These are phyloP conservation scores for Quercus tomentella DNA, from an alignment of 331 rosid genomes.

Conservation along the genomic window DNA sequence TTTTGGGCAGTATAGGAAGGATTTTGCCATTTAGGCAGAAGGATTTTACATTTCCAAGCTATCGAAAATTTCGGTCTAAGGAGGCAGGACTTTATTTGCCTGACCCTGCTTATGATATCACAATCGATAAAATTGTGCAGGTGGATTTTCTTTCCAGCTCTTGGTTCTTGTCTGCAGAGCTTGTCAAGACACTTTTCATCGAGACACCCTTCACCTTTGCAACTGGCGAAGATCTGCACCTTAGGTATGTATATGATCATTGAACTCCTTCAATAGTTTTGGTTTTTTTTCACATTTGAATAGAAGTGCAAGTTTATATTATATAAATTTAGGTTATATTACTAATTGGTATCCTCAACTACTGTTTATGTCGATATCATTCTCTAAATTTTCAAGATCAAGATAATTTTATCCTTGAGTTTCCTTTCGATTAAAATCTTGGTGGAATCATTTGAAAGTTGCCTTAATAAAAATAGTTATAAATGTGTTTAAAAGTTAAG, in stretches of 20 bases:
- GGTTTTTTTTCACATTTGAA: neutral
- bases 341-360: too few species aligned
- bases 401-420: too few species aligned
- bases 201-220: slow-evolving; percentile 92
- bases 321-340: too few species aligned
- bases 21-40: slow-evolving; percentile 90
- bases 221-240: slow-evolving; percentile 97
- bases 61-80: slow-evolving; percentile 83
- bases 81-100: slow-evolving; percentile 97
- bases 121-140: slow-evolving; percentile 82
- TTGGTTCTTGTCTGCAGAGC: slow-evolving; percentile 91
- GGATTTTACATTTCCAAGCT: slow-evolving; percentile 91
- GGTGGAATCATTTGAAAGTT: too few species aligned
- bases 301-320: too few species aligned
- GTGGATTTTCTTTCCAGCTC: slow-evolving; percentile 97
- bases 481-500: too few species aligned
- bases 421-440: too few species aligned
- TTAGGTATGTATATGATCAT: slow-evolving; percentile 48
- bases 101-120: slow-evolving; percentile 94
- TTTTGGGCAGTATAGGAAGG: slow-evolving; percentile 93
- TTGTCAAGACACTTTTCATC: slow-evolving; percentile 77
- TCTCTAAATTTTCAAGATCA: too few species aligned
- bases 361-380: too few species aligned
- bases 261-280: slow-evolving; percentile 1
- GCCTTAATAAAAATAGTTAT: too few species aligned